Evolutionary conservation across 805 yeast species (phyloP).

Genomic region (Candida hungchunana): DNA sequence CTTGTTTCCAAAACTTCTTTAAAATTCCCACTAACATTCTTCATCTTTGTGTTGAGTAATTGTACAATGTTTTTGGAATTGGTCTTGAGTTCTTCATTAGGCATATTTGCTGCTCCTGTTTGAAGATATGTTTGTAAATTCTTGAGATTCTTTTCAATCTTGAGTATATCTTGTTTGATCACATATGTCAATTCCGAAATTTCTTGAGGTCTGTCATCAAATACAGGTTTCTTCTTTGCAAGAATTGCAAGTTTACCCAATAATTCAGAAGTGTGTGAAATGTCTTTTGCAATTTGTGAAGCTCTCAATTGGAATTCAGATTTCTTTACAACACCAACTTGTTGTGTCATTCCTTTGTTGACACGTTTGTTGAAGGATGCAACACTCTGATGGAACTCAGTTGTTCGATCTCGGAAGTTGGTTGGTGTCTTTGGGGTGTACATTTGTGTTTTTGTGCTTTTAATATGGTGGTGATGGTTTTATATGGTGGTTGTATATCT

Average conservation of each 20-base stretch:
- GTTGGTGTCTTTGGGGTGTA: slow-evolving; percentile 17
- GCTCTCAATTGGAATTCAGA: slow-evolving; percentile 67
- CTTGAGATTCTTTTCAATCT: slow-evolving; percentile 67
- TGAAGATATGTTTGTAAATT: slow-evolving; percentile 53
- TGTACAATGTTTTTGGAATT: slow-evolving; percentile 84
- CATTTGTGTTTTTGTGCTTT: not conserved
- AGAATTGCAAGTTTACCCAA: slow-evolving; percentile 73
- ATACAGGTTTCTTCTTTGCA: slow-evolving; percentile 86
- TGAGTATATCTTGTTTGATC: slow-evolving; percentile 80
- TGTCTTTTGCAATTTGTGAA: slow-evolving; percentile 79
- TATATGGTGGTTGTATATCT: too few relatives aligned
- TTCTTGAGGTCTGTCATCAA: slow-evolving; percentile 92
- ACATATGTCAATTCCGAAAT: slow-evolving; percentile 81
- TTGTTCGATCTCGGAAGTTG: slow-evolving; percentile 72
- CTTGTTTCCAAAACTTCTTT: slow-evolving; percentile 84
- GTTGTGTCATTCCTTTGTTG: slow-evolving; percentile 27
- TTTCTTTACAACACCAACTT: slow-evolving; percentile 16
- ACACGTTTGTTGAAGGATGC: slow-evolving; percentile 63
- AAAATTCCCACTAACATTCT: slow-evolving; percentile 89
- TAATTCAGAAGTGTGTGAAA: slow-evolving; percentile 78
- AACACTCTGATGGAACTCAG: slow-evolving; percentile 91
- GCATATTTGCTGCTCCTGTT: slow-evolving; percentile 30
- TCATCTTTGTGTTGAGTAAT: slow-evolving; percentile 81
- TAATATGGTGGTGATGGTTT: too few relatives aligned
- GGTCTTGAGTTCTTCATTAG: slow-evolving; percentile 55